Percentiles rank a stretch among this genome's conserved stretches.
Evolutionary conservation across 2,329 filamentous ascomycete species (phyloP).

Genomic region (Aciculosporium take): DNA sequence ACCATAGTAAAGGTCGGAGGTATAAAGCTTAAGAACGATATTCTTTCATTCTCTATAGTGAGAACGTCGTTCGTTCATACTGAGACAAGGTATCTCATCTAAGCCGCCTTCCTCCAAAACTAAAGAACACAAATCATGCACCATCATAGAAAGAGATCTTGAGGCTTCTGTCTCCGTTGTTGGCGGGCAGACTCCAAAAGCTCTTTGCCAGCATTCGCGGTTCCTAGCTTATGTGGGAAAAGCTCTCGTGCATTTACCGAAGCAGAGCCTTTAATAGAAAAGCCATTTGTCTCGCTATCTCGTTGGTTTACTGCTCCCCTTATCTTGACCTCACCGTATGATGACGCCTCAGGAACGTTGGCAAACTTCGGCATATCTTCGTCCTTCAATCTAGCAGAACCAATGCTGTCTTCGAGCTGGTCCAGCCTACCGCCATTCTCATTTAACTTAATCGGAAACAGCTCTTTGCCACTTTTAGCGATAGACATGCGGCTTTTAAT

Average conservation of each 20-base stretch:
- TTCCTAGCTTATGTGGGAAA: constrained; percentile 49
- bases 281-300: constrained; percentile 30
- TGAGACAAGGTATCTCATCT: too few species aligned
- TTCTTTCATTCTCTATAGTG: too few species aligned
- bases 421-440: constrained; percentile 21
- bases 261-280: constrained; percentile 53
- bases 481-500: constrained; percentile 19
- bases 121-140: too few species aligned
- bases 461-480: constrained; percentile 21
- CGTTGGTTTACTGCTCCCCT: constrained; percentile 40
- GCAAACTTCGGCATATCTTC: constrained; percentile 41
- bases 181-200: constrained; percentile 39
- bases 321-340: constrained; percentile 39
- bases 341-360: constrained; percentile 31
- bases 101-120: too few species aligned
- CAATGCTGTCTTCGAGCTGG: constrained; percentile 24
- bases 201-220: constrained; percentile 51
- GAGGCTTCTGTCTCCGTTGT: constrained; percentile 52
- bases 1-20: too few species aligned
- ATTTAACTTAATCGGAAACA: constrained; percentile 23
- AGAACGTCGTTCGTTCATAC: too few species aligned
- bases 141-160: constrained; percentile 54
- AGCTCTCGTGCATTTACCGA: constrained; percentile 42
- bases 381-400: constrained; percentile 22
- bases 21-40: too few species aligned